Conservation (phyloP, 2,329 filamentous ascomycete genomes). For the Cladophialophora bantiana region DNA sequence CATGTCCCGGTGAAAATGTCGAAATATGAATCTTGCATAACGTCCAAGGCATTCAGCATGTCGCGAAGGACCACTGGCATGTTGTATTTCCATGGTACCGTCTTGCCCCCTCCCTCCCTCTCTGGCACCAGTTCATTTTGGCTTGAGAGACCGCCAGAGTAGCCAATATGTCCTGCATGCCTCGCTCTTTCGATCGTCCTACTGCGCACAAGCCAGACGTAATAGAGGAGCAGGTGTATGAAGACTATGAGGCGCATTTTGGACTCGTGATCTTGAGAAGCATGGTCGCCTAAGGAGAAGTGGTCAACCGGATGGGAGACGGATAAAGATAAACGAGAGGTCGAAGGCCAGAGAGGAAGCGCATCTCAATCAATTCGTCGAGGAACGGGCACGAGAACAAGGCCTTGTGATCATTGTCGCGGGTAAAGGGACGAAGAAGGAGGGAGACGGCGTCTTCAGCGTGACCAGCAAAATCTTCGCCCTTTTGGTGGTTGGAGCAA, state of each 20-base stretch:
- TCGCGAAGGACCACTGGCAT: slow-evolving; percentile 33
- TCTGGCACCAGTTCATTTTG: slow-evolving; percentile 26
- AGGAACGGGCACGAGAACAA: slow-evolving; percentile 13
- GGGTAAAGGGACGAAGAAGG: slow-evolving; percentile 9
- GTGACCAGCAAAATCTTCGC: slow-evolving; percentile 10
- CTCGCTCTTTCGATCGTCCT: slow-evolving; percentile 24
- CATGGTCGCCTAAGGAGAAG: slow-evolving; percentile 26
- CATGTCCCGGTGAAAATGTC: slow-evolving; percentile 78
- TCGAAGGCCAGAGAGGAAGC: not conserved
- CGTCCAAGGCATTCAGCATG: slow-evolving; percentile 70
- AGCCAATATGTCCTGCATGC: not conserved
- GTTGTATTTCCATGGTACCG: slow-evolving; percentile 7
- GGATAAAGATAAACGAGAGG: slow-evolving; percentile 1
- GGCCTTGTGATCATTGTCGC: slow-evolving; percentile 27
- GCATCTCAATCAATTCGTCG: slow-evolving; percentile 17
- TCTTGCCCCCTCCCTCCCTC: slow-evolving; percentile 23
- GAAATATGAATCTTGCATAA: slow-evolving; percentile 82
- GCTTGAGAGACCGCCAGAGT: not conserved
- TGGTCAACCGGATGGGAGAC: not conserved
- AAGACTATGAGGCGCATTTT: slow-evolving; percentile 29
- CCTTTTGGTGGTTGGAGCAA: not conserved
- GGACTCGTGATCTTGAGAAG: slow-evolving; percentile 2
- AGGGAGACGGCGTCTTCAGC: slow-evolving; percentile 6
- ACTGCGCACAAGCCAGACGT: slow-evolving; percentile 11
- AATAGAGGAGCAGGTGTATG: slow-evolving; percentile 15